A percentile compares a stretch with the other conserved stretches of the same genome.
These are phyloP conservation scores for Fusarium poae DNA, from an alignment of 2,329 filamentous ascomycete species.

Conservation along the genomic window DNA sequence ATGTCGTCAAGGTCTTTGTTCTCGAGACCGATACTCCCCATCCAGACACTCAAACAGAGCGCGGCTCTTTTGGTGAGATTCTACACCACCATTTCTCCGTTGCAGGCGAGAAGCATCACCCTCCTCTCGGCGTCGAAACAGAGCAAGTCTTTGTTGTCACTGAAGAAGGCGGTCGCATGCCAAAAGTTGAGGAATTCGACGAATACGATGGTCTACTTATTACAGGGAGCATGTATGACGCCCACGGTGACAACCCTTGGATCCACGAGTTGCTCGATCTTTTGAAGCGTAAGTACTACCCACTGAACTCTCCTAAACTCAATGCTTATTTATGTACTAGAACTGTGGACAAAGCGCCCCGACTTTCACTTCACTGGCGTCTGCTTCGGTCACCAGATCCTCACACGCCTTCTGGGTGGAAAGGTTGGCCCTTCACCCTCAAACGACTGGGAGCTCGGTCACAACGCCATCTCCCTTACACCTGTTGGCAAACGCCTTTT, in stretches of 20 bases:
- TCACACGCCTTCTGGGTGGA: conserved; percentile 77
- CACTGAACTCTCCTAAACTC: not conserved
- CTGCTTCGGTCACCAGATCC: conserved; percentile 86
- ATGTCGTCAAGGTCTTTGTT: conserved; percentile 60
- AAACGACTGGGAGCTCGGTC: conserved; percentile 79
- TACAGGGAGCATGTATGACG: conserved; percentile 76
- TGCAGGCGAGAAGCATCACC: conserved; percentile 66
- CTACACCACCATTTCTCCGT: conserved; percentile 64
- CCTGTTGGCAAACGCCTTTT: conserved; percentile 77
- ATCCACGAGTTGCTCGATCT: conserved; percentile 76
- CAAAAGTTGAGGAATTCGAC: conserved; percentile 64
- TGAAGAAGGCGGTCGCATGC: conserved; percentile 61
- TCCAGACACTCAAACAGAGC: conserved; percentile 61
- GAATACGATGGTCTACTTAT: conserved; percentile 80
- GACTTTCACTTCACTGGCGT: conserved; percentile 75
- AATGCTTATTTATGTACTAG: conserved; percentile 41
- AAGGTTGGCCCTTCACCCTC: conserved; percentile 73
- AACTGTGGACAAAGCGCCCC: conserved; percentile 64
- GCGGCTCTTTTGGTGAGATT: conserved; percentile 68
- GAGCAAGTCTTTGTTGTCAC: conserved; percentile 67
- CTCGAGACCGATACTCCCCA: conserved; percentile 70
- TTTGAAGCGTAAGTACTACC: conserved; percentile 55
- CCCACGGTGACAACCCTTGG: conserved; percentile 79
- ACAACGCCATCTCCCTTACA: conserved; percentile 73
- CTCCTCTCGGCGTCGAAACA: conserved; percentile 67